Evolutionary conservation across 1,284 basidiomycete species (phyloP).

Genomic region (Papiliotrema fonsecae): DNA sequence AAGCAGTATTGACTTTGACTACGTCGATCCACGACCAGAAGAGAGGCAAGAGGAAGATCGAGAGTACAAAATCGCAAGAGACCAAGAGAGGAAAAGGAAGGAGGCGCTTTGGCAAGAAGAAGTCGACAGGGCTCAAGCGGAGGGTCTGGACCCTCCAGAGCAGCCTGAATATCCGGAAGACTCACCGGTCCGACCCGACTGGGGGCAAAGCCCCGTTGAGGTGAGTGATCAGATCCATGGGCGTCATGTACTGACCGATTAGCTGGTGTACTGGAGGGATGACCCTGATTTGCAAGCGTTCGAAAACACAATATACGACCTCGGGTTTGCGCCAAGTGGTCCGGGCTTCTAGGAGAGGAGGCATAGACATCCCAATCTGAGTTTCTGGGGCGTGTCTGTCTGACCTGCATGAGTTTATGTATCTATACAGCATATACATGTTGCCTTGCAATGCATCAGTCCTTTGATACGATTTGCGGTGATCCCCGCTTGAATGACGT

Average conservation of each 20-base stretch:
- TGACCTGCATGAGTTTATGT: too few species aligned
- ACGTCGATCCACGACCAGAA: constrained; percentile 34
- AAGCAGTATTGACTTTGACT: constrained; percentile 39
- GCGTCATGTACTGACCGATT: background rate
- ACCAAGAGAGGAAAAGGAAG: background rate
- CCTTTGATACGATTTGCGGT: too few species aligned
- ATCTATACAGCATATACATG: too few species aligned
- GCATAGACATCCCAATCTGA: too few species aligned
- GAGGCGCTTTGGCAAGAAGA: constrained; percentile 7
- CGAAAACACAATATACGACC: constrained; percentile 41
- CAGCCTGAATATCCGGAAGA: constrained; percentile 8
- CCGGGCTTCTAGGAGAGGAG: constrained; percentile 28
- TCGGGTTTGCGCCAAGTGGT: constrained; percentile 43
- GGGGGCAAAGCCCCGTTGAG: constrained; percentile 41
- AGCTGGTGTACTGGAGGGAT: constrained; percentile 41
- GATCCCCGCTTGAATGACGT: too few species aligned
- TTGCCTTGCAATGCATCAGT: too few species aligned
- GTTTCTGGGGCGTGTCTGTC: too few species aligned
- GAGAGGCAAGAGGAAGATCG: constrained; percentile 23
- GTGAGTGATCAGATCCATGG: constrained; percentile 12
- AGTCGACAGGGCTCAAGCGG: constrained; percentile 10
- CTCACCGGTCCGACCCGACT: constrained; percentile 25
- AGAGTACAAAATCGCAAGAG: constrained; percentile 1
- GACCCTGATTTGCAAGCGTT: constrained; percentile 37
- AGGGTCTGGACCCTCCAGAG: constrained; percentile 15